phyloP scores from a whole-genome alignment of 352 stramenopile genomes.

The Phytopythium boreale region DNA sequence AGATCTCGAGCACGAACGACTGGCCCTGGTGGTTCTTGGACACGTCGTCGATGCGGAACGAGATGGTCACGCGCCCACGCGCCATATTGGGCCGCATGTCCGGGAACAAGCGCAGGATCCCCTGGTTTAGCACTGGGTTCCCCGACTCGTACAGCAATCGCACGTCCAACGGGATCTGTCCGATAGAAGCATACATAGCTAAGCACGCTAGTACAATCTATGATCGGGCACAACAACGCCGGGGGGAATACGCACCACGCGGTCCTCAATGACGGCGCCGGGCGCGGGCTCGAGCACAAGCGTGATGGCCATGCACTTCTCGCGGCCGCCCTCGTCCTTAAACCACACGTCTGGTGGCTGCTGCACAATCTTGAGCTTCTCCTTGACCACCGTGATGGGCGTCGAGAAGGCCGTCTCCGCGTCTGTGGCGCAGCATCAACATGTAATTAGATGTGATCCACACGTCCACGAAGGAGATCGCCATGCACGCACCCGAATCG shows the following conservation, averaged over 20 bases:
- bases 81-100: conserved; percentile 88
- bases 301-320: conserved; percentile 93
- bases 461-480: not conserved
- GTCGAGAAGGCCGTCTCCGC: conserved; percentile 65
- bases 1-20: conserved; percentile 91
- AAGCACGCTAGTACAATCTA: not conserved
- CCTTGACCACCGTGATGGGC: conserved; percentile 64
- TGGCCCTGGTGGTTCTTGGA: conserved; percentile 97
- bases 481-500: conserved; percentile 20
- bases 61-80: conserved; percentile 77
- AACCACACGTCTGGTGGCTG: conserved; percentile 93
- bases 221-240: not conserved
- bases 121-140: conserved; percentile 84
- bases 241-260: conserved; percentile 36
- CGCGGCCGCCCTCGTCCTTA: conserved; percentile 95
- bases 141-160: conserved; percentile 84
- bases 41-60: conserved; percentile 96
- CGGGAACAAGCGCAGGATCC: conserved; percentile 87
- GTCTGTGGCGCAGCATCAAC: conserved; percentile 12
- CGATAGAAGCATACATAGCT: not conserved
- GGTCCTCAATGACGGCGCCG: conserved; percentile 63
- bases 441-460: not conserved
- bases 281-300: conserved; percentile 77
- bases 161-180: conserved; percentile 52
- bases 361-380: conserved; percentile 73